A percentile compares a stretch with the other conserved stretches of the same genome.
Evolutionary conservation across 305 asterid species (phyloP).

Genomic region (Plantago coronopus): DNA sequence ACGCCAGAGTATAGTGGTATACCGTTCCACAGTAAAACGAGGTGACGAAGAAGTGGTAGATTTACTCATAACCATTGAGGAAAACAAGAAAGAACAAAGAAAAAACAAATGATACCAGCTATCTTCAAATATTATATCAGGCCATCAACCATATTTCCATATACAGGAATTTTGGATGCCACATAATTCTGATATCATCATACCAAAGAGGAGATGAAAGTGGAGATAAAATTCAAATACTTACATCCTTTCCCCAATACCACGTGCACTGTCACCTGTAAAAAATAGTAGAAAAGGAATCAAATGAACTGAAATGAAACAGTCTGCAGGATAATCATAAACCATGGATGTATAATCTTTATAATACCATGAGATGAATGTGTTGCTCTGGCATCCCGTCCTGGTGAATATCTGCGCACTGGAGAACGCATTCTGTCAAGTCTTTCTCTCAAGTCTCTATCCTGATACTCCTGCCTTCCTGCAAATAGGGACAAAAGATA

Average conservation of each 20-base stretch:
- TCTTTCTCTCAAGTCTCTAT: slow-evolving; percentile 80
- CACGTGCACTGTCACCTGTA: slow-evolving; percentile 63
- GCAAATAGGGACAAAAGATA: slow-evolving; percentile 26
- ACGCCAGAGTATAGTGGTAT: not conserved
- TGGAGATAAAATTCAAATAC: slow-evolving; percentile 19
- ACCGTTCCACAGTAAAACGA: slow-evolving; percentile 4
- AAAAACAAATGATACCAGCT: not conserved
- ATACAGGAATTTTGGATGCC: not conserved
- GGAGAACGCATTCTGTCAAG: slow-evolving; percentile 79
- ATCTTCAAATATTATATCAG: slow-evolving; percentile 5
- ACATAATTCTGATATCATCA: slow-evolving; percentile 15
- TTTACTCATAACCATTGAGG: not conserved
- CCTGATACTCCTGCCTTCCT: slow-evolving; percentile 61
- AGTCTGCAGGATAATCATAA: not conserved
- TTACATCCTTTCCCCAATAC: slow-evolving; percentile 56
- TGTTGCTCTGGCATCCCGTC: slow-evolving; percentile 42
- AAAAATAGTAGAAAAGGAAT: slow-evolving; percentile 20
- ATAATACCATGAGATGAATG: slow-evolving; percentile 57
- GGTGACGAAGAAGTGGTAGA: slow-evolving; percentile 4
- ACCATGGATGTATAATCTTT: not conserved
- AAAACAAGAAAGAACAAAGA: slow-evolving; percentile 4
- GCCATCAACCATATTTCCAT: not conserved
- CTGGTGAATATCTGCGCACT: slow-evolving; percentile 47
- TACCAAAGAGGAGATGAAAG: slow-evolving; percentile 4
- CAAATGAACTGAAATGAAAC: not conserved